These are phyloP conservation scores for Knoxdaviesia proteae DNA, from an alignment of 2,329 filamentous ascomycete genomes.

Conservation along the genomic window DNA sequence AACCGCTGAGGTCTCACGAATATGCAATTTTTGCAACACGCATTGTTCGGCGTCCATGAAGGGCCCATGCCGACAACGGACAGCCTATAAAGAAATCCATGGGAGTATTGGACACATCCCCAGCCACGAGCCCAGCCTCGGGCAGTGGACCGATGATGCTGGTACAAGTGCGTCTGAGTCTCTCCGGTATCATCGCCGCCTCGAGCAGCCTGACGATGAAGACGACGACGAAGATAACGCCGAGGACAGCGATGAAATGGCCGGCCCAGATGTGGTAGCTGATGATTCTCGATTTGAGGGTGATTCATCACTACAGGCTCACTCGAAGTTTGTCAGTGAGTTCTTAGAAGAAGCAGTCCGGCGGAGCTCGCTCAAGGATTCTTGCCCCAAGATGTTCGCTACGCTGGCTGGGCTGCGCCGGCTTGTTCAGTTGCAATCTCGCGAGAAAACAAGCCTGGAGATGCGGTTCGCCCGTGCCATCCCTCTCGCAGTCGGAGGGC, in stretches of 20 bases:
- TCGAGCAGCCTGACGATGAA: too few species aligned
- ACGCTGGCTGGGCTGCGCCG: constrained; percentile 29
- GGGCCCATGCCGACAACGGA: too few species aligned
- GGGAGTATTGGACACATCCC: too few species aligned
- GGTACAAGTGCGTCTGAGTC: too few species aligned
- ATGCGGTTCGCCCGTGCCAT: constrained; percentile 24
- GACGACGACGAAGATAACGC: constrained; percentile 18
- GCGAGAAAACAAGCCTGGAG: constrained; percentile 17
- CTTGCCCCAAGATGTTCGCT: constrained; percentile 28
- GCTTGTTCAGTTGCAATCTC: constrained; percentile 29
- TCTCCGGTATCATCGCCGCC: too few species aligned
- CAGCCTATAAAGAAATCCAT: too few species aligned
- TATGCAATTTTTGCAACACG: too few species aligned
- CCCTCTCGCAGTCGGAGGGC: constrained; percentile 20
- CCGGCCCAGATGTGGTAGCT: not conserved
- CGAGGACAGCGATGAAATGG: not conserved
- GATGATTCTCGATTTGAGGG: constrained; percentile 21
- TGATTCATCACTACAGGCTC: constrained; percentile 25
- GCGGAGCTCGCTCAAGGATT: constrained; percentile 21
- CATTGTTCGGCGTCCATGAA: too few species aligned
- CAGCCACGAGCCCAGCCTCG: too few species aligned
- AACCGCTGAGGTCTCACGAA: too few species aligned
- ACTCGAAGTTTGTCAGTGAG: constrained; percentile 31
- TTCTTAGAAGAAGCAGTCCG: constrained; percentile 32
- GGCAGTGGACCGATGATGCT: too few species aligned